A percentile compares a stretch with the other conserved stretches of the same genome.
Conservation (phyloP, 2,329 filamentous ascomycete genomes). For the Penicillium palitans region DNA sequence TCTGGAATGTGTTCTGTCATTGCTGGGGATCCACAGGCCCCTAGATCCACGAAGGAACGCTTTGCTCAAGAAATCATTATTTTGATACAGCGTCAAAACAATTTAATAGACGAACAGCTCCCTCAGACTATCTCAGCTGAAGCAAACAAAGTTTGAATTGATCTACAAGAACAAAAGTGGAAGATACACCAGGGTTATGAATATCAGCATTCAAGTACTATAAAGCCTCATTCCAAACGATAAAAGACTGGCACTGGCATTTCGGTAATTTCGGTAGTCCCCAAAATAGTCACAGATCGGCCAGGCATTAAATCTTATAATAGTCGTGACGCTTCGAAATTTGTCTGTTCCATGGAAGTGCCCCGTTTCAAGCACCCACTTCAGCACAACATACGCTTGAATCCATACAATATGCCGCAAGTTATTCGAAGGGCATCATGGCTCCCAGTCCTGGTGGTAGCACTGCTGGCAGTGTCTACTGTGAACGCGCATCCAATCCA, state of each 20-base stretch:
- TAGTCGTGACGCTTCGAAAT: background rate
- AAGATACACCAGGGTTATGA: background rate
- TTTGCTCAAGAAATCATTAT: background rate
- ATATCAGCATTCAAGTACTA: constrained; percentile 7
- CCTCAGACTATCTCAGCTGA: background rate
- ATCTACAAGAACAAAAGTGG: background rate
- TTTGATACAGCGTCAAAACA: background rate
- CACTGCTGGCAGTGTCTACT: constrained; percentile 12
- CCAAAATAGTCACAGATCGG: constrained; percentile 5
- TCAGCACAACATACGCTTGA: background rate
- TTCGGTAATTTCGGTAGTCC: background rate
- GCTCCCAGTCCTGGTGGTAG: background rate
- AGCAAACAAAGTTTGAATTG: background rate
- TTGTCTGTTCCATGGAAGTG: background rate
- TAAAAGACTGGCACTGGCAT: background rate
- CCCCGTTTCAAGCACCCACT: background rate
- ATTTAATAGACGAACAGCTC: too few species aligned
- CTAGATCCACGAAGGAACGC: constrained; percentile 13
- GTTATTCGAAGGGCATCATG: constrained; percentile 1
- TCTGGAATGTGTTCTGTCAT: constrained; percentile 21
- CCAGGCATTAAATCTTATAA: background rate
- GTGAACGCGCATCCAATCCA: constrained; percentile 19
- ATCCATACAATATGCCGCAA: constrained; percentile 9
- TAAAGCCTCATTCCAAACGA: constrained; percentile 19
- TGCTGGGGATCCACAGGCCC: constrained; percentile 12